Base-by-base conservation (phyloP, 1,284 basidiomycete genomes). In the Clitocybe nebularis region DNA sequence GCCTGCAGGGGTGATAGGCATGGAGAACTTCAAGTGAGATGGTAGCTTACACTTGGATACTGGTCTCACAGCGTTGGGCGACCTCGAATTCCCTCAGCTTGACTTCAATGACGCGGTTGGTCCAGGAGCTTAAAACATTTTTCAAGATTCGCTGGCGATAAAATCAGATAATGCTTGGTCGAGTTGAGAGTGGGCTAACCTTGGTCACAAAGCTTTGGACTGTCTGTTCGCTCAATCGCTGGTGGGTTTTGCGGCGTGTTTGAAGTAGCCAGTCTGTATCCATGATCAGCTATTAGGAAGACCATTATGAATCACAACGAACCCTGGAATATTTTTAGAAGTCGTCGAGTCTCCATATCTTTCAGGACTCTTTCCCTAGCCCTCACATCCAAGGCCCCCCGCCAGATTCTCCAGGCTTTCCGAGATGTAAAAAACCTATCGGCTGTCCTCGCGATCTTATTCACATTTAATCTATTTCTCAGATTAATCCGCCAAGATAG, bases 11-110 rank as follows among this genome's bases (percentile, higher is more conserved):
- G 41, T 5, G 41, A 28, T 28, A 29, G 28, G 24, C 36, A 41
- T 41, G 35, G 55, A 32, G 38, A 39, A 25, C 30, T 29, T 22
- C 10, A 35, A 16, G 13, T 10, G 13, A 6, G 22, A 14, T 4
- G 20, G 16, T 5, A 11, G 59, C 74, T 52, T 51, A 86, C 83
- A 57, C 63, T 37, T 78, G 52, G 22, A 79, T 47, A 24, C 59
- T 62, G 28, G 60, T 59, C 30, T 81, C 70, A 46, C 66, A 65
- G 43, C 66, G 70, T 48, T 84, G 78, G 3, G 63, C 63, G 19
- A 78, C 71, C 40, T 85, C 75, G 11, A 87, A 56, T 58, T 88
- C 85, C 33, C 80, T 75, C 41, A 80, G 70, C 56, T 88, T 90
- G 43, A 84, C 59, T 35, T 79, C 78, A 45, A 88, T 82, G 3